Conservation (phyloP, 2,329 filamentous ascomycete genomes). For the Fusarium sororula region DNA sequence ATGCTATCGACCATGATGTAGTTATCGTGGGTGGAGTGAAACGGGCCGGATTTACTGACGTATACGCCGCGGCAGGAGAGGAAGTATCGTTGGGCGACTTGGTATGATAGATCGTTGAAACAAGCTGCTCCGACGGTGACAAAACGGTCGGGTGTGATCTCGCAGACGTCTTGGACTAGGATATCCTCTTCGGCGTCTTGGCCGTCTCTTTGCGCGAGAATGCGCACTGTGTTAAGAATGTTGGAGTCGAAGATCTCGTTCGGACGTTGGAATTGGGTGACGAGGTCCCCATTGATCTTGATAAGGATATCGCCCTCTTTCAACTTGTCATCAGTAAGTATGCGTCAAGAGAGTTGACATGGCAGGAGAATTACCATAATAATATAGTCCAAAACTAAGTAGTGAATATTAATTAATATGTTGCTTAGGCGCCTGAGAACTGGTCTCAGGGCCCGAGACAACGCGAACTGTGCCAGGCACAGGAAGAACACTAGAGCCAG, state of each 20-base stretch:
- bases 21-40: constrained; percentile 3
- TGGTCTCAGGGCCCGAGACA: no score
- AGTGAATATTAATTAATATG: no score
- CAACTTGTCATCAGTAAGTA: no score
- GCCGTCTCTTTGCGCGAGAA: constrained; percentile 89
- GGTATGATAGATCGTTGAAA: constrained; percentile 96
- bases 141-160: constrained; percentile 94
- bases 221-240: constrained; percentile 77
- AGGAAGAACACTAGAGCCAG: no score
- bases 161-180: constrained; percentile 85
- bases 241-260: constrained; percentile 89
- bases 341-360: no score
- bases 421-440: no score
- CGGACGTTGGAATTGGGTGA: constrained; percentile 95
- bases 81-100: constrained; percentile 92
- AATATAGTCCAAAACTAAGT: no score
- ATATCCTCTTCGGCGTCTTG: constrained; percentile 86
- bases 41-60: constrained; percentile 54
- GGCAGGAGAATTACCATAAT: no score
- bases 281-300: constrained; percentile 89
- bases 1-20: constrained; percentile 71
- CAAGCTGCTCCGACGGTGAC: constrained; percentile 91
- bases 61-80: constrained; percentile 94
- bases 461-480: no score
- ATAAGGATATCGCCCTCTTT: constrained; percentile 95